Base-by-base conservation (phyloP, 1,284 basidiomycete species). In the Apiotrichum laibachii region DNA sequence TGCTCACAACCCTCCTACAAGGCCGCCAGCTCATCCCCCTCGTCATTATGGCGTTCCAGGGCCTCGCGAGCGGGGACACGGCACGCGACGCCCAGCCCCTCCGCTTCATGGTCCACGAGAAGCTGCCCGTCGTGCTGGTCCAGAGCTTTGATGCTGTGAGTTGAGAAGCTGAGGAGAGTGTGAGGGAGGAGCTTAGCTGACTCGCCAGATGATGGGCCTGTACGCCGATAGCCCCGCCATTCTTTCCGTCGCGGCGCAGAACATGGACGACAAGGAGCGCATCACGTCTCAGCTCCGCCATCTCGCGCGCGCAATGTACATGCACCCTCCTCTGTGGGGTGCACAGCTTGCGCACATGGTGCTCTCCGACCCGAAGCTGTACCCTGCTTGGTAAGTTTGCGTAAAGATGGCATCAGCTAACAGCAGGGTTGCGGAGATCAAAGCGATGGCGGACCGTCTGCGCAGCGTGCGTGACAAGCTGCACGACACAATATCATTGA, bases 381-480 rank as follows among this genome's bases (percentile, higher is more conserved):
- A 70, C 50, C 68, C 70, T 84, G 92, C 56, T 76, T 99, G 78
- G 94, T 90, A n/a, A 19, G 43, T 21, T 11, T 11, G 6, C 42
- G 13, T 18, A n/a, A 31, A 18, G 11, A 21, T n/a, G 15, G 42
- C 97, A 94, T 21, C 8, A 44, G 8, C 43, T 44, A 13, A 44
- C 43, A 4, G 19, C 43, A 44, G 43, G 95, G 87, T 92, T 74
- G 79, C 79, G 56, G 94, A 99, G 76, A 90, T 99, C 75, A 80
- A 82, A 77, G 90, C 89, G 63, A 98, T 99, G 94, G 86, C 93
- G 0, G 84, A 86, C 47, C 85, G 95, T 47, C 92, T 99, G 72
- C 92, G 93, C 67, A 84, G 84, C 58, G 97, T 96, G 86, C 86
- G 95, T 45, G 82, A 87, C 70, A 85, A 89, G 80, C 82, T 99